These are phyloP conservation scores for Aureobasidium sp. DNA, from an alignment of 2,329 filamentous ascomycete species.

Conservation along the genomic window DNA sequence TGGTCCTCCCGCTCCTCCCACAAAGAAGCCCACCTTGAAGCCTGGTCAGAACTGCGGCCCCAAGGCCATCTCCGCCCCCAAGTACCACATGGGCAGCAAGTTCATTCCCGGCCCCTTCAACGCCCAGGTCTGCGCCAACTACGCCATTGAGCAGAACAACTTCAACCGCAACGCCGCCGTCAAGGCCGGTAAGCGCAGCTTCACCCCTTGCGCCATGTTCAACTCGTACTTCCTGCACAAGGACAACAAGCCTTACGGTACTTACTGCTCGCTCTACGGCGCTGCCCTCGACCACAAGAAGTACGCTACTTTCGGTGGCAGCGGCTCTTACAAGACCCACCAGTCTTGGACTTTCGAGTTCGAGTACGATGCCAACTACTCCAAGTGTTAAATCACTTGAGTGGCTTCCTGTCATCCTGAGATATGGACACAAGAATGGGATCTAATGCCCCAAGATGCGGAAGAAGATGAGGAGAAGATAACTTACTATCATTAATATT, in stretches of 20 bases:
- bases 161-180: constrained; percentile 18
- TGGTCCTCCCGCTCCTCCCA: background rate
- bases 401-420: background rate
- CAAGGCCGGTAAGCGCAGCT: constrained; percentile 9
- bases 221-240: constrained; percentile 21
- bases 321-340: constrained; percentile 12
- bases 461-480: background rate
- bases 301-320: constrained; percentile 15
- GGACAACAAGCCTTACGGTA: constrained; percentile 19
- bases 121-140: constrained; percentile 21
- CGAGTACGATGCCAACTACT: background rate
- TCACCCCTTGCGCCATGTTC: constrained; percentile 20
- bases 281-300: constrained; percentile 17
- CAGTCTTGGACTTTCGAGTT: constrained; percentile 15
- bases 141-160: constrained; percentile 21
- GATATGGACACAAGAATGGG: background rate
- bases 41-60: constrained; percentile 22
- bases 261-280: constrained; percentile 22
- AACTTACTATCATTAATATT: background rate
- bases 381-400: background rate
- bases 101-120: constrained; percentile 25
- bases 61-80: constrained; percentile 17
- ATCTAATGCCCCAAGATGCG: background rate
- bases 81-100: constrained; percentile 19
- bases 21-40: constrained; percentile 6